These are phyloP conservation scores for Trapa bicornis DNA, from an alignment of 345 rosid genomes.

Conservation along the genomic window DNA sequence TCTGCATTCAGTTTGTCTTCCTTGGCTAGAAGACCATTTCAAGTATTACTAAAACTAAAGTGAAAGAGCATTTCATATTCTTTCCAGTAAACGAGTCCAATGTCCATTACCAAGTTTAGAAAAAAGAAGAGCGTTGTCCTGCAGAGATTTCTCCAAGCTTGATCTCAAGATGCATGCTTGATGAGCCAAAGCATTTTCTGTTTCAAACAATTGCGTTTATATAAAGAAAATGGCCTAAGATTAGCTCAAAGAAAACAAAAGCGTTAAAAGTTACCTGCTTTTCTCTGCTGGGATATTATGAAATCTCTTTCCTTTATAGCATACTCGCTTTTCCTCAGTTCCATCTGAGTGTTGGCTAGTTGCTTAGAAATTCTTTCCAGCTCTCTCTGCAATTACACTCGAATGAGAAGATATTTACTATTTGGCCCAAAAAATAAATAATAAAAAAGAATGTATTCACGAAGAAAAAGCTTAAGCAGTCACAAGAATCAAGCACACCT, in stretches of 20 bases:
- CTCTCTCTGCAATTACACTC: slow-evolving; percentile 38
- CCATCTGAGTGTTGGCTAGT: slow-evolving; percentile 56
- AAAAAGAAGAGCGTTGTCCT: slow-evolving; percentile 63
- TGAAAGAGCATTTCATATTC: not conserved
- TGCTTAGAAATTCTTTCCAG: slow-evolving; percentile 47
- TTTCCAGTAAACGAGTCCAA: not conserved
- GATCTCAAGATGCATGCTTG: slow-evolving; percentile 68
- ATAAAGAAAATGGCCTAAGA: not conserved
- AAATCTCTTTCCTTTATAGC: slow-evolving; percentile 69
- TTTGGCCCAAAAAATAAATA: too few species aligned
- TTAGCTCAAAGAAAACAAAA: not conserved
- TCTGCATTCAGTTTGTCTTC: slow-evolving; percentile 70
- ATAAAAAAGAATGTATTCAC: too few species aligned
- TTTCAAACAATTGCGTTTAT: slow-evolving; percentile 10
- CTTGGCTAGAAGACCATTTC: slow-evolving; percentile 36
- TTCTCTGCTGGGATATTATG: slow-evolving; percentile 76
- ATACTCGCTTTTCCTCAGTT: slow-evolving; percentile 66
- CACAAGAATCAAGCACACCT: slow-evolving; percentile 30
- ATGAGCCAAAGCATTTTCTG: slow-evolving; percentile 74
- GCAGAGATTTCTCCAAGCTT: slow-evolving; percentile 69
- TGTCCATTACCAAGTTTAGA: slow-evolving; percentile 62
- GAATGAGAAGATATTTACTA: not conserved
- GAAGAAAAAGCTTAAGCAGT: not conserved
- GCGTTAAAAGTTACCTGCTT: slow-evolving; percentile 42
- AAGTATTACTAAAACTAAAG: slow-evolving; percentile 12